phyloP scores from a whole-genome alignment of 1,284 basidiomycete species.

The Leccinum subrobustum region DNA sequence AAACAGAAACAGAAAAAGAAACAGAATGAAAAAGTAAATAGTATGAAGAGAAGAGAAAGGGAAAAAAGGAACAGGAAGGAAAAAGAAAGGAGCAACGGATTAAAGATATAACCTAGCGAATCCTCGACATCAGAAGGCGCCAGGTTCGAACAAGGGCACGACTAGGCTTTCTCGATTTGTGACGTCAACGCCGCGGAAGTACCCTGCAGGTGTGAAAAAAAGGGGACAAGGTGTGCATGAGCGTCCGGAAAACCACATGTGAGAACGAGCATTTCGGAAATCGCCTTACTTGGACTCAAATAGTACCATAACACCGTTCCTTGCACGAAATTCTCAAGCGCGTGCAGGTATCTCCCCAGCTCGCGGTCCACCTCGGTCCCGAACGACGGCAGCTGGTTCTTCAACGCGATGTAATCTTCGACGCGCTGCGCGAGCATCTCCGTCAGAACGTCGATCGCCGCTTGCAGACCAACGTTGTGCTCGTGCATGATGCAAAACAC shows the following conservation, averaged over 20 bases:
- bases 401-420: slow-evolving; percentile 39
- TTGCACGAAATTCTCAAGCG: slow-evolving; percentile 48
- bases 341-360: slow-evolving; percentile 38
- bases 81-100: background rate
- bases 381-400: slow-evolving; percentile 41
- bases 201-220: slow-evolving; percentile 20
- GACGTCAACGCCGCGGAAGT: slow-evolving; percentile 35
- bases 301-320: slow-evolving; percentile 51
- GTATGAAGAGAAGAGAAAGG: background rate
- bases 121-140: slow-evolving; percentile 18
- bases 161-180: slow-evolving; percentile 29
- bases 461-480: slow-evolving; percentile 42
- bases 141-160: slow-evolving; percentile 31
- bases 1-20: background rate
- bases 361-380: slow-evolving; percentile 41
- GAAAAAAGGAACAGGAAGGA: background rate
- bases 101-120: background rate
- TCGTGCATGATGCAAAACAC: slow-evolving; percentile 49
- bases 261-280: background rate
- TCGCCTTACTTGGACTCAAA: slow-evolving; percentile 36
- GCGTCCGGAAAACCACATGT: background rate
- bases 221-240: background rate
- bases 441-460: slow-evolving; percentile 41
- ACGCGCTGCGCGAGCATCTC: slow-evolving; percentile 44
- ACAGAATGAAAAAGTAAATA: background rate